phyloP scores from a whole-genome alignment of 2,329 filamentous ascomycete species.

The Beauveria asiatica region DNA sequence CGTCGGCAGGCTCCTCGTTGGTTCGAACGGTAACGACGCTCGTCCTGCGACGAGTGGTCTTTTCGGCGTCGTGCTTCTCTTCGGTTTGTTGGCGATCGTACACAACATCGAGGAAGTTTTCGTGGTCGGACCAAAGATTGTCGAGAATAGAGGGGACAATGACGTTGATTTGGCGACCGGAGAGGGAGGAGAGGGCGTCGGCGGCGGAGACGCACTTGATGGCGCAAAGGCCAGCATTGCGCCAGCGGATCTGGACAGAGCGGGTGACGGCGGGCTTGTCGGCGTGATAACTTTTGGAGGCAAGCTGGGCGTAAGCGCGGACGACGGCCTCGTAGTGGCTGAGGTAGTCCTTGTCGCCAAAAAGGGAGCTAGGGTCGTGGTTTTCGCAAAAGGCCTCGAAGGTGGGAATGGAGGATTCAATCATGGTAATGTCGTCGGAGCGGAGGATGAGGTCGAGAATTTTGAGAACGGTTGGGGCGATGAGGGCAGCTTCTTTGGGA shows the following conservation, averaged over 20 bases:
- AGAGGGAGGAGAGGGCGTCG: conserved; percentile 67
- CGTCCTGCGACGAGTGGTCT: conserved; percentile 56
- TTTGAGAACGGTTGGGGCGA: conserved; percentile 74
- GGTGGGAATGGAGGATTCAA: conserved; percentile 79
- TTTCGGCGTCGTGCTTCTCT: conserved; percentile 60
- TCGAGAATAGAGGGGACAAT: conserved; percentile 80
- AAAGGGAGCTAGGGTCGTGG: conserved; percentile 77
- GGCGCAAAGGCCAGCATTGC: conserved; percentile 64
- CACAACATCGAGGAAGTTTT: conserved; percentile 60
- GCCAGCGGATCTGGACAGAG: conserved; percentile 71
- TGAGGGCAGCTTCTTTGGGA: conserved; percentile 81
- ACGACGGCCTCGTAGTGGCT: conserved; percentile 77
- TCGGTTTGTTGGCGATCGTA: conserved; percentile 58
- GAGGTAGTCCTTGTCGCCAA: conserved; percentile 77
- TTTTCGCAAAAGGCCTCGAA: conserved; percentile 84
- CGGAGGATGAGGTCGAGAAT: conserved; percentile 76
- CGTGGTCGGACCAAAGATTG: conserved; percentile 71
- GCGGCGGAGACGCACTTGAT: conserved; percentile 75
- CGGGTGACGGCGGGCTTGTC: conserved; percentile 52
- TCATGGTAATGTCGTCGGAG: conserved; percentile 83
- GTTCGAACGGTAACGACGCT: conserved; percentile 75
- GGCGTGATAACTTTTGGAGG: conserved; percentile 51
- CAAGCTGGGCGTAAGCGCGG: conserved; percentile 68
- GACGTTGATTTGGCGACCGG: conserved; percentile 65
- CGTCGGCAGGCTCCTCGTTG: conserved; percentile 54